Evolutionary conservation across 345 rosid species (phyloP).

Genomic region (Populus ilicifolia): DNA sequence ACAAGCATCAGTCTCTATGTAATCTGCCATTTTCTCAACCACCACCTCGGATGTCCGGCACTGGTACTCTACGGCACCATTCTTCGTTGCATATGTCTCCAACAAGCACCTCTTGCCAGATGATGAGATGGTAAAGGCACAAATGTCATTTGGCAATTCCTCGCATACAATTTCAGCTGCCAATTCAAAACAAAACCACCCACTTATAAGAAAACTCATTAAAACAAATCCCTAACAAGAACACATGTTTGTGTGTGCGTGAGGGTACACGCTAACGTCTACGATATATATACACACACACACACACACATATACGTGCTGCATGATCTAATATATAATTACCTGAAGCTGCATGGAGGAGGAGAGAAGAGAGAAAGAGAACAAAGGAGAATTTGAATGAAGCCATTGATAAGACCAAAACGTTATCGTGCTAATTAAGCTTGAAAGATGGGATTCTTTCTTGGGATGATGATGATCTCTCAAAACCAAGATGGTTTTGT

Average conservation of each 20-base stretch:
- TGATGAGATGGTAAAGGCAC: conserved; percentile 67
- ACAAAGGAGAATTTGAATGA: conserved; percentile 42
- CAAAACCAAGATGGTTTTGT: conserved; percentile 9
- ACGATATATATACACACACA: too few species aligned
- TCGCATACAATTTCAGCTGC: conserved; percentile 68
- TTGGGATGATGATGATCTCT: not conserved
- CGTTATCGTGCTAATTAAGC: not conserved
- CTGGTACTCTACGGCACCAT: conserved; percentile 47
- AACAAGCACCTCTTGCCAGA: conserved; percentile 80
- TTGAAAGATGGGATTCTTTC: not conserved
- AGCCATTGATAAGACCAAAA: conserved; percentile 40
- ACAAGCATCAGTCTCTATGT: conserved; percentile 74
- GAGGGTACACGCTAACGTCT: too few species aligned
- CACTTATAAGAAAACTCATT: not conserved
- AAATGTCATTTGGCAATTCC: conserved; percentile 55
- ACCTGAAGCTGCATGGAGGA: conserved; percentile 70
- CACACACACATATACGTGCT: too few species aligned
- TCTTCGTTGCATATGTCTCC: conserved; percentile 43
- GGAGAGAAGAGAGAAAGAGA: conserved; percentile 56
- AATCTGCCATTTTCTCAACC: conserved; percentile 65
- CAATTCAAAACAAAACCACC: not conserved
- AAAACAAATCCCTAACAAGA: not conserved
- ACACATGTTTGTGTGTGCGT: too few species aligned
- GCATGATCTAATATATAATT: not conserved
- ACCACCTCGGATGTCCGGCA: conserved; percentile 85